Conservation (phyloP, 1,284 basidiomycete genomes). For the Hemileia vastatrix region DNA sequence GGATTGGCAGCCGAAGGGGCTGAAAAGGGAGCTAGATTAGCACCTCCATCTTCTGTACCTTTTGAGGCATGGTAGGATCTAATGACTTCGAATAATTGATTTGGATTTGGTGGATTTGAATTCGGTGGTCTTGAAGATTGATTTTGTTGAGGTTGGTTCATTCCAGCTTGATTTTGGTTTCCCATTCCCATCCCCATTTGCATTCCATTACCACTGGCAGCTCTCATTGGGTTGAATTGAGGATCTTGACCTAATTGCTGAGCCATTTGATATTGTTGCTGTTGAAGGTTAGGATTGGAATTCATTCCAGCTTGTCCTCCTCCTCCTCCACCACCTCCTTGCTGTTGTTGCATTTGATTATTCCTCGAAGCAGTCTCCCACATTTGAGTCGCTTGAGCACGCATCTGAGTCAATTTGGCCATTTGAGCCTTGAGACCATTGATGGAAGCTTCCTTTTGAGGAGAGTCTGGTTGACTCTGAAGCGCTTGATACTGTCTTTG, state of each 20-base stretch:
- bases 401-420: neutral
- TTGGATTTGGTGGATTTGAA: neutral
- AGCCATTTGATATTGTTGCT: neutral
- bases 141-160: neutral
- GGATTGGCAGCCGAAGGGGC: neutral
- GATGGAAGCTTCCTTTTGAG: neutral
- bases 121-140: neutral
- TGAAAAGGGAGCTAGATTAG: neutral
- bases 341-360: neutral
- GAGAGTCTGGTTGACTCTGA: neutral
- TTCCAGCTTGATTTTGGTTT: neutral
- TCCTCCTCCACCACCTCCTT: neutral
- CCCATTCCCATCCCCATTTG: neutral
- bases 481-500: neutral
- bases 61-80: neutral
- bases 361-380: neutral
- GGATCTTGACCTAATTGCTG: neutral
- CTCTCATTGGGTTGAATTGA: neutral
- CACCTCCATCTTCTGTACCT: neutral
- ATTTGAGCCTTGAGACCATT: neutral
- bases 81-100: neutral
- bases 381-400: neutral
- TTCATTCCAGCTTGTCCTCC: no score
- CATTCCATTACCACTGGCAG: neutral
- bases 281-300: neutral